Percentiles rank a stretch among this genome's conserved stretches.
Evolutionary conservation across 768 basidiomycete genomes (phyloP).

Genomic region (Mycena chlorophos): DNA sequence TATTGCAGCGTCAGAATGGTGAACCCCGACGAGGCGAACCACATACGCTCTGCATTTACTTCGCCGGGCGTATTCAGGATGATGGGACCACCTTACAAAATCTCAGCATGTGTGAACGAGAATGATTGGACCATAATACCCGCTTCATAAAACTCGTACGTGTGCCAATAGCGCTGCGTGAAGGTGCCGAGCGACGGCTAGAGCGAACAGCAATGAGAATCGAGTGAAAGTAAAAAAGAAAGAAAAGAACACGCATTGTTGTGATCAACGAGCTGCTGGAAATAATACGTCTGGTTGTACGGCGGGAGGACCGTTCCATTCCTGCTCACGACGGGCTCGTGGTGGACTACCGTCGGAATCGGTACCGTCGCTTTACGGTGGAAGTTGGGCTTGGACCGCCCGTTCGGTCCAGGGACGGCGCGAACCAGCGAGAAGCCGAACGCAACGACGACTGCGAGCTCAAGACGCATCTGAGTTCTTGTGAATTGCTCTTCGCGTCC

Average conservation of each 20-base stretch:
- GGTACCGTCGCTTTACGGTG: slow-evolving; percentile 40
- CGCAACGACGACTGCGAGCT: slow-evolving; percentile 9
- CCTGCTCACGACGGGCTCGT: slow-evolving; percentile 39
- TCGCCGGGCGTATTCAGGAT: slow-evolving; percentile 70
- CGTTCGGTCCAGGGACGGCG: slow-evolving; percentile 38
- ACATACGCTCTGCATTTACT: slow-evolving; percentile 50
- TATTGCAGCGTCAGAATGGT: slow-evolving; percentile 23
- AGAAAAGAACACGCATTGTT: slow-evolving; percentile 28
- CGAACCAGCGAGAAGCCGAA: slow-evolving; percentile 20
- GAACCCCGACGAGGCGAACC: slow-evolving; percentile 3
- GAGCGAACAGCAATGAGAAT: slow-evolving; percentile 39
- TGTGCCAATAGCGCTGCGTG: slow-evolving; percentile 72
- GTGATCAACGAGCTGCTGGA: slow-evolving; percentile 60
- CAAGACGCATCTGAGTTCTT: slow-evolving; percentile 15
- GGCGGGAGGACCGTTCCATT: slow-evolving; percentile 49
- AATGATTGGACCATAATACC: slow-evolving; percentile 31
- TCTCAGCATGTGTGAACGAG: neutral
- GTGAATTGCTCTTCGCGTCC: neutral
- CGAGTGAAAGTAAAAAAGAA: neutral
- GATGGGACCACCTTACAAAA: slow-evolving; percentile 52
- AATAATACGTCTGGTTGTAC: slow-evolving; percentile 49
- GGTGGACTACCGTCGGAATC: slow-evolving; percentile 28
- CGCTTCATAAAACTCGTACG: slow-evolving; percentile 63
- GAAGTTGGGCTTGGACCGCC: slow-evolving; percentile 44
- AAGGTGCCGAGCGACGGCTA: slow-evolving; percentile 71